Conservation (phyloP, 257 asterid species). For the Euphrasia confusa region DNA sequence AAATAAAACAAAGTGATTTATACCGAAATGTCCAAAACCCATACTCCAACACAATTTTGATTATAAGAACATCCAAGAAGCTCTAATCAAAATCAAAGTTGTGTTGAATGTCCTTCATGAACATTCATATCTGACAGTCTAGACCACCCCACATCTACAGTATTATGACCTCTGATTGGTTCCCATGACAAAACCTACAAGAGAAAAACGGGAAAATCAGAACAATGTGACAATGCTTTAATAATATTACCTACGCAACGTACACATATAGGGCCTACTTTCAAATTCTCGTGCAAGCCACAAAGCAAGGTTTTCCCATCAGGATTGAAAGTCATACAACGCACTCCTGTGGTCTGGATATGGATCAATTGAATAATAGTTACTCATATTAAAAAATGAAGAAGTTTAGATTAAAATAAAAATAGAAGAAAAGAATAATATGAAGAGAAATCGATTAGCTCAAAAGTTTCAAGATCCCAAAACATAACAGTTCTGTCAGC, state of each 20-base stretch:
- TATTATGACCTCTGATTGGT: constrained; percentile 83
- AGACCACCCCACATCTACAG: constrained; percentile 99
- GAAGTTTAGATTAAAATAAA: neutral
- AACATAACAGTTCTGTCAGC: constrained; percentile 93
- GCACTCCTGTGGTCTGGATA: constrained; percentile 88
- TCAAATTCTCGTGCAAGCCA: constrained; percentile 94
- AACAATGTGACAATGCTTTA: constrained; percentile 12
- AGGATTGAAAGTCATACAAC: constrained; percentile 92
- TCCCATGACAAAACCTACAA: constrained; percentile 95
- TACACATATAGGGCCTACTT: constrained; percentile 44
- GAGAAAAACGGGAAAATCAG: constrained; percentile 3
- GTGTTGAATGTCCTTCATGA: constrained; percentile 59
- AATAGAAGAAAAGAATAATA: constrained; percentile 1
- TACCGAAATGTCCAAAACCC: constrained; percentile 99
- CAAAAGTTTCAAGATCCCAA: constrained; percentile 99
- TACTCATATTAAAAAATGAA: constrained; percentile 18
- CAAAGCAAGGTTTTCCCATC: constrained; percentile 97
- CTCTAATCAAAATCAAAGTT: constrained; percentile 23
- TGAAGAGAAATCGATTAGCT: constrained; percentile 37
- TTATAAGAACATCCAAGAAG: constrained; percentile 98
- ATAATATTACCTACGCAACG: constrained; percentile 17
- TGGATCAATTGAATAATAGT: constrained; percentile 30
- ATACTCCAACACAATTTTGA: constrained; percentile 98
- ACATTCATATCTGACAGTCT: constrained; percentile 90
- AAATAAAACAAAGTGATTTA: constrained; percentile 9